Evolutionary conservation across 352 stramenopile species (phyloP).

Genomic region (Pythium volutum): DNA sequence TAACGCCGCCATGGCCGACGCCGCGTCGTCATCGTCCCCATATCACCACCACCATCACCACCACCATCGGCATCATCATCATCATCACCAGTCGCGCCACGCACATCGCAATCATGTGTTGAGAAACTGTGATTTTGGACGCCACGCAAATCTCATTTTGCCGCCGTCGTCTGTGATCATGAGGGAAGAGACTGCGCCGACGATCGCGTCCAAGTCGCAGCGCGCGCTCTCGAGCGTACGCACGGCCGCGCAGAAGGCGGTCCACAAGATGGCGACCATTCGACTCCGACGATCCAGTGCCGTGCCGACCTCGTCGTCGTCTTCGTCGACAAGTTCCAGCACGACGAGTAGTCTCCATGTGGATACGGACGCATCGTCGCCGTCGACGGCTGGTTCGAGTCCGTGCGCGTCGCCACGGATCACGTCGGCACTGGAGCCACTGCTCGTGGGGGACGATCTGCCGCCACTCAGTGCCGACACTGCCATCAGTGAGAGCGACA

Average conservation of each 20-base stretch:
- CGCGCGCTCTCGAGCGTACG: constrained; percentile 67
- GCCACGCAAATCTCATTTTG: constrained; percentile 61
- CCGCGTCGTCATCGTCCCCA: neutral
- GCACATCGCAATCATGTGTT: constrained; percentile 32
- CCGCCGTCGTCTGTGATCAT: constrained; percentile 59
- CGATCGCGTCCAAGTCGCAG: constrained; percentile 48
- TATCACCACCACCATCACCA: constrained; percentile 14
- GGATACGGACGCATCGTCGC: constrained; percentile 6
- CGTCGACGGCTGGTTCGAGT: constrained; percentile 13
- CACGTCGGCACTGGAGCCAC: neutral
- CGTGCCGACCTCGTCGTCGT: constrained; percentile 4
- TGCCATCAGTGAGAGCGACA: constrained; percentile 6
- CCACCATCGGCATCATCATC: constrained; percentile 24
- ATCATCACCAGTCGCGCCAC: constrained; percentile 18
- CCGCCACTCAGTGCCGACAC: constrained; percentile 3
- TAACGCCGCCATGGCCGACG: constrained; percentile 27
- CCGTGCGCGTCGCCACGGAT: constrained; percentile 3
- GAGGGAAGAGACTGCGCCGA: constrained; percentile 21
- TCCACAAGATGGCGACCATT: constrained; percentile 73
- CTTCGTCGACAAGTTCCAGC: neutral
- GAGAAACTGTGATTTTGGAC: constrained; percentile 66
- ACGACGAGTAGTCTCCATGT: neutral
- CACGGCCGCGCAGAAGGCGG: constrained; percentile 57
- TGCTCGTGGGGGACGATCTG: neutral
- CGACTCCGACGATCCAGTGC: constrained; percentile 42